phyloP scores from a whole-genome alignment of 768 basidiomycete species.

The Boletales sp. region DNA sequence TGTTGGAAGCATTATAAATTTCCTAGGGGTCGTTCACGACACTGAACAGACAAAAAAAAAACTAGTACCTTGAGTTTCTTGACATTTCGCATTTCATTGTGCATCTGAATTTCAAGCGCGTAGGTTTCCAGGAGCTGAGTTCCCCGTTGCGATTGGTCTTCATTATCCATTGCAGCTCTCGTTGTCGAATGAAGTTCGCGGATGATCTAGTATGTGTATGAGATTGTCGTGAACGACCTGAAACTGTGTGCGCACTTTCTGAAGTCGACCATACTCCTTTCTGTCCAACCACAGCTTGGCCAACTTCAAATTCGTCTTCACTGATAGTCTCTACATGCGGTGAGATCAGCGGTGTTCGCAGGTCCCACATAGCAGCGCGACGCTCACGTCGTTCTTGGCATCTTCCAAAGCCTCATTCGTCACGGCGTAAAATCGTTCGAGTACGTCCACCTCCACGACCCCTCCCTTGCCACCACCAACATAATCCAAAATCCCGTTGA shows the following conservation, averaged over 20 bases:
- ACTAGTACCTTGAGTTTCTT: conserved; percentile 84
- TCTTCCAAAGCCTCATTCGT: conserved; percentile 89
- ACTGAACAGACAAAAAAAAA: background rate
- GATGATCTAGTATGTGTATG: conserved; percentile 50
- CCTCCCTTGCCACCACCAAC: conserved; percentile 89
- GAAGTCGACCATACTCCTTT: conserved; percentile 82
- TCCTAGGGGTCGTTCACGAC: conserved; percentile 52
- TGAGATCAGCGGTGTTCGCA: background rate
- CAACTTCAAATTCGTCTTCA: conserved; percentile 94
- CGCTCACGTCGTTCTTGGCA: conserved; percentile 87
- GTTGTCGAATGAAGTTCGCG: conserved; percentile 72
- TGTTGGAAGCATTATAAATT: conserved; percentile 93
- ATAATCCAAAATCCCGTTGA: conserved; percentile 97
- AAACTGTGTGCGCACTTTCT: conserved; percentile 50
- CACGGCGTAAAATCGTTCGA: conserved; percentile 94
- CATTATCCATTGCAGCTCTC: conserved; percentile 55
- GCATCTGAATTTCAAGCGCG: conserved; percentile 99
- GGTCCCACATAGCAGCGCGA: background rate
- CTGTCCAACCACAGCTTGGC: conserved; percentile 97
- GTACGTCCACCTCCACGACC: conserved; percentile 72
- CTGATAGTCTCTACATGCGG: conserved; percentile 70
- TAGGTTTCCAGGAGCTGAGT: conserved; percentile 96
- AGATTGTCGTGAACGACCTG: background rate
- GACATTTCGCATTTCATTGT: conserved; percentile 92
- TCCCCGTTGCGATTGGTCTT: conserved; percentile 87